A percentile compares a stretch with the other conserved stretches of the same genome.
phyloP scores from a whole-genome alignment of 2,329 filamentous ascomycete genomes.

The Xylaria polymorpha region DNA sequence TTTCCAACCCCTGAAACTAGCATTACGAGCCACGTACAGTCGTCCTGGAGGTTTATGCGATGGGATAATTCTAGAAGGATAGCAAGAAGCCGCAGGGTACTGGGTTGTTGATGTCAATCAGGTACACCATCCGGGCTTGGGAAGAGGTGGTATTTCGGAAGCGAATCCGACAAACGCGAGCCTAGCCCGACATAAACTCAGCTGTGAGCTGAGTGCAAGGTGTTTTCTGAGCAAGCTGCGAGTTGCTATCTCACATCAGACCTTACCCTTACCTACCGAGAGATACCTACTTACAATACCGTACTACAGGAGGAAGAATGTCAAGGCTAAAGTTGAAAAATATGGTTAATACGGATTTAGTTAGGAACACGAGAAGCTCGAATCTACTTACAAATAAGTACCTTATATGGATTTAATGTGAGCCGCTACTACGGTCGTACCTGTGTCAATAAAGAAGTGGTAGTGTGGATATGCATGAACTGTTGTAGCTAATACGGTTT shows the following conservation, averaged over 20 bases:
- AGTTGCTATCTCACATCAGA: neutral
- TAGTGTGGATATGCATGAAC: neutral
- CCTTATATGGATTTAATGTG: neutral
- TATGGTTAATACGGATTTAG: neutral
- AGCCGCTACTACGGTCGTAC: neutral
- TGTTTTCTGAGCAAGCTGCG: slow-evolving; percentile 3
- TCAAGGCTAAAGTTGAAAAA: neutral
- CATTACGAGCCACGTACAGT: slow-evolving; percentile 17
- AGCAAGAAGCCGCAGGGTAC: neutral
- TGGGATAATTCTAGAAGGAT: slow-evolving; percentile 27
- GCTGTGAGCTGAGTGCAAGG: neutral
- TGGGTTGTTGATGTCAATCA: neutral
- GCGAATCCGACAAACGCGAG: neutral
- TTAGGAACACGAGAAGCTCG: neutral
- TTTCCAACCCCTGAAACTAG: slow-evolving; percentile 23
- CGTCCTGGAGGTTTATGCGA: neutral
- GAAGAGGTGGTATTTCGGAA: neutral
- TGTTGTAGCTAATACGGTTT: slow-evolving; percentile 5
- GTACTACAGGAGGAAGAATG: neutral
- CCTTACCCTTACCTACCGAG: neutral
- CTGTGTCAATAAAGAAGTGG: neutral
- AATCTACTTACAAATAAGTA: neutral
- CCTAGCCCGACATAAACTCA: no score
- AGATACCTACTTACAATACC: neutral
- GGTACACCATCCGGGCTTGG: neutral